These are phyloP conservation scores for Drosera spatulata DNA, from an alignment of 179 eudicot genomes.

Conservation along the genomic window DNA sequence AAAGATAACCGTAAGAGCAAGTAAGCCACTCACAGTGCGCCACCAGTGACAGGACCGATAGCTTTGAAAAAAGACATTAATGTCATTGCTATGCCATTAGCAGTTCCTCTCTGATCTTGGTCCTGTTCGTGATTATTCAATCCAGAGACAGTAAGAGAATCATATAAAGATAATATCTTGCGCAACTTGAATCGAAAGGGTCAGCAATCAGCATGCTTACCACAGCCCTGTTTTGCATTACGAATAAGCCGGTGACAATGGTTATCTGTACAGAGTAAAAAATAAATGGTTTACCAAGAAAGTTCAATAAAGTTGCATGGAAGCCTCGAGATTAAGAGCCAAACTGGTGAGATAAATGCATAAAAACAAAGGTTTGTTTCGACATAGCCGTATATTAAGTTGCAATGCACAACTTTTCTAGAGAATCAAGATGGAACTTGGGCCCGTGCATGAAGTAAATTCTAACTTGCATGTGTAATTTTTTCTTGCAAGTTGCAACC, in stretches of 20 bases:
- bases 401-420: no score
- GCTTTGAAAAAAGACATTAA: slow-evolving; percentile 50
- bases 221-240: slow-evolving; percentile 42
- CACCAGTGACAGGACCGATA: slow-evolving; percentile 44
- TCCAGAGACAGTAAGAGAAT: background rate
- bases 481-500: no score
- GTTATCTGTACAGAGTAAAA: slow-evolving; percentile 12
- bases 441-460: no score
- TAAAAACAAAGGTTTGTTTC: no score
- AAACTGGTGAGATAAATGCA: no score
- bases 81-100: slow-evolving; percentile 49
- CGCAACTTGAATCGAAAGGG: background rate
- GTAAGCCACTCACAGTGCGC: slow-evolving; percentile 35
- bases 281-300: background rate
- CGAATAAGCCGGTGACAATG: slow-evolving; percentile 27
- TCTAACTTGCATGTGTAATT: no score
- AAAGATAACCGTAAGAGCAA: background rate
- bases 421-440: no score
- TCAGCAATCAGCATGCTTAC: slow-evolving; percentile 9
- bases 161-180: background rate
- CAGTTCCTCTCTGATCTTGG: slow-evolving; percentile 52
- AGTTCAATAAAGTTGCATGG: background rate
- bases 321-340: background rate
- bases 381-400: no score
- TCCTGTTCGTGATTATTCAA: slow-evolving; percentile 11